Base-by-base conservation (phyloP, 169 alveolate species). In the Eimeria maxima region DNA sequence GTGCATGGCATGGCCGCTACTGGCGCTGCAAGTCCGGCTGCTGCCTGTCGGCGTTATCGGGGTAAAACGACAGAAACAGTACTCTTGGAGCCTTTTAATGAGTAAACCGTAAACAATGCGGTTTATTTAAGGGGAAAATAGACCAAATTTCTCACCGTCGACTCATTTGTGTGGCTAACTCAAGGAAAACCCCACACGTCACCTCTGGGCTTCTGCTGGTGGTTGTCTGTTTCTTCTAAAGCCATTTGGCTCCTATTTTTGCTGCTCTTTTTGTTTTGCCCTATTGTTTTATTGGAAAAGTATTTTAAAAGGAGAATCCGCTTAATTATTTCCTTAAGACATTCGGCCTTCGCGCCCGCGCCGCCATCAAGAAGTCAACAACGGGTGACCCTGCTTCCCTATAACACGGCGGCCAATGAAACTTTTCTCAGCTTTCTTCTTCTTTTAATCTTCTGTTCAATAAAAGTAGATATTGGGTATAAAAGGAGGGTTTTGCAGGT, bases 1-100 rank as follows among this genome's bases (percentile, higher is more conserved):
- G 0, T 65, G 76, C 76, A 4, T 7, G 18, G 76, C 33, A 60
- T 14, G 80, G 80, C 80, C n/a, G 80, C 50, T 47, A 11, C 50
- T 47, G 47, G 50, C 50, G 50, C 80, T 69, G 78, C 74, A 38
- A 65, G 74, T n/a, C 74, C 42, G 74, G 74, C 47, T 69, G 78
- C 78, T 69, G 78, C 78, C 47, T 69, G 78, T 7, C 78, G 27
- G 78, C 24, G 47, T 14, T 1, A 18, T 29, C 8, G 78, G 13
- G 47, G 78, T 4, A 29, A 29, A 29, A 69, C 74, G 74, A n/a
- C 38, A 8, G 74, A 13, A 24, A 13, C 1, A 13, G 74, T 10
- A 24, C 74, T 13, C 1, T 24, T 65, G 0, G n/a, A 65, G 8
- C 38, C 74, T 65, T 65, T 24, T 65, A 65, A 65, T n/a, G 38